phyloP scores from a whole-genome alignment of 495 filamentous ascomycete species.

The Penicillium coprophilum region DNA sequence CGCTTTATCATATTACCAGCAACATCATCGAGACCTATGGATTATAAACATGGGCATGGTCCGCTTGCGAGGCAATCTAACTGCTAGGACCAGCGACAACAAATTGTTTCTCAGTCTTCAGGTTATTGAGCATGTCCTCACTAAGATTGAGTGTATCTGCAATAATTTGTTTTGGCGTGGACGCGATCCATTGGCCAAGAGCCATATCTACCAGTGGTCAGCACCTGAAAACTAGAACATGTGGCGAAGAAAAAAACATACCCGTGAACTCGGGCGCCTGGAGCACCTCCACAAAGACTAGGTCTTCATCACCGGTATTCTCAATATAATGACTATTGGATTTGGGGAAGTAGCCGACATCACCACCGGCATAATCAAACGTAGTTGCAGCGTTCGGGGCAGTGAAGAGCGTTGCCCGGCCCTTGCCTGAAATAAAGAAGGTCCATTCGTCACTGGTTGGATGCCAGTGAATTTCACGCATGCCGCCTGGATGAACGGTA shows the following conservation, averaged over 20 bases:
- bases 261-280: constrained; percentile 63
- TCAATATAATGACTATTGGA: constrained; percentile 70
- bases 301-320: constrained; percentile 67
- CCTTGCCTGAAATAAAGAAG: constrained; percentile 69
- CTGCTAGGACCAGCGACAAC: constrained; percentile 44
- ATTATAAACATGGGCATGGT: neutral
- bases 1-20: neutral
- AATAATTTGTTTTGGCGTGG: constrained; percentile 63
- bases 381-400: constrained; percentile 59
- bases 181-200: constrained; percentile 63
- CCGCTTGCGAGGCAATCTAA: neutral
- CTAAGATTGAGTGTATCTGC: constrained; percentile 61
- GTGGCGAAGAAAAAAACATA: constrained; percentile 19
- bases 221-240: neutral
- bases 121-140: constrained; percentile 48
- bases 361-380: constrained; percentile 74
- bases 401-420: constrained; percentile 64
- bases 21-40: neutral
- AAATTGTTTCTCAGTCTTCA: constrained; percentile 64
- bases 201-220: constrained; percentile 49
- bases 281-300: constrained; percentile 70
- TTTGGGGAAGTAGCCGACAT: constrained; percentile 68
- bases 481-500: constrained; percentile 65
- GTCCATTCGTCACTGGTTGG: constrained; percentile 73
- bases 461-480: constrained; percentile 84